Evolutionary conservation across 2,329 filamentous ascomycete species (phyloP).

Genomic region (Sporothrix globosa): DNA sequence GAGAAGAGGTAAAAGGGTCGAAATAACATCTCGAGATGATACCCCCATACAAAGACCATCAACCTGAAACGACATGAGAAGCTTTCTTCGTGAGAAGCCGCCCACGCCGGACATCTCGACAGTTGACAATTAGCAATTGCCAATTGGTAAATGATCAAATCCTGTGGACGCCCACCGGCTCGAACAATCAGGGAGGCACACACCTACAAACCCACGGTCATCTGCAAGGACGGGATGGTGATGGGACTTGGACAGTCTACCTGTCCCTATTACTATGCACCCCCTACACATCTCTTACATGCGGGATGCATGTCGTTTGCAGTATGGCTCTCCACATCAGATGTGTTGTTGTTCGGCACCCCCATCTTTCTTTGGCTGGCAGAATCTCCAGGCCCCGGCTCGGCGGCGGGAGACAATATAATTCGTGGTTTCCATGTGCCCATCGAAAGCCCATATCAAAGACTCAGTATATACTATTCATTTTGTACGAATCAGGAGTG

Average conservation of each 20-base stretch:
- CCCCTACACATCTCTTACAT: constrained; percentile 4
- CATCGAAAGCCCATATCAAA: background rate
- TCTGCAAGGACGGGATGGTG: constrained; percentile 27
- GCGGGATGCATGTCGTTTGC: constrained; percentile 9
- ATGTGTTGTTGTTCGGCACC: constrained; percentile 8
- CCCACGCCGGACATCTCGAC: background rate
- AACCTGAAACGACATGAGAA: constrained; percentile 1
- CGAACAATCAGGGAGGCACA: background rate
- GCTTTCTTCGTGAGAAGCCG: constrained; percentile 3
- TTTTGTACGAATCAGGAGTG: constrained; percentile 4
- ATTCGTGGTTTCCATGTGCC: background rate
- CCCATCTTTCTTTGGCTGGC: constrained; percentile 8
- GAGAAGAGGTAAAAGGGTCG: constrained; percentile 22
- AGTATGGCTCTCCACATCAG: constrained; percentile 19
- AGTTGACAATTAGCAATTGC: constrained; percentile 28
- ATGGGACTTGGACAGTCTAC: too few species aligned
- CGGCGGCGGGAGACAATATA: background rate
- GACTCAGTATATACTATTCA: background rate
- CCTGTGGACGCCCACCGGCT: background rate
- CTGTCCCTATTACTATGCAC: background rate
- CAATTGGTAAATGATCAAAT: constrained; percentile 20
- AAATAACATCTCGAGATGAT: background rate
- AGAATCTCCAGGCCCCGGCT: background rate
- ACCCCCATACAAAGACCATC: background rate
- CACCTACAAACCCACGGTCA: constrained; percentile 7